A percentile compares a stretch with the other conserved stretches of the same genome.
Evolutionary conservation across 495 filamentous ascomycete genomes (phyloP).

Genomic region (Aspergillus funiculosus): DNA sequence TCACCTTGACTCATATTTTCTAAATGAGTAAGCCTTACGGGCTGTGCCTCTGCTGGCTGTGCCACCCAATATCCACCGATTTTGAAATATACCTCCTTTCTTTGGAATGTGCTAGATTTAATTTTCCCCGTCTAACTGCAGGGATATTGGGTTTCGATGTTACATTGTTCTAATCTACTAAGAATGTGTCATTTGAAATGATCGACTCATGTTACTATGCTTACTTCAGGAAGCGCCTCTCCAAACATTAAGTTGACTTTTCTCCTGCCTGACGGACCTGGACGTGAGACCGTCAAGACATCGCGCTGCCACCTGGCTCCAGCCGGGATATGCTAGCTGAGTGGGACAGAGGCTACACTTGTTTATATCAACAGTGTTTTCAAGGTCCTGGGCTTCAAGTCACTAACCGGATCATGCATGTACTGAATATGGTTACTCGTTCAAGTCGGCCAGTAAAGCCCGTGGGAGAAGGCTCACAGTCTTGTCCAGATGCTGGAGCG

Average conservation of each 20-base stretch:
- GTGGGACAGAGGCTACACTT: neutral
- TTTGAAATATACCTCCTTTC: too few relatives aligned
- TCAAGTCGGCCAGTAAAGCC: slow-evolving; percentile 1
- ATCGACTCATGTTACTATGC: too few relatives aligned
- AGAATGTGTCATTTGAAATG: too few relatives aligned
- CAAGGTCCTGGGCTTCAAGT: neutral
- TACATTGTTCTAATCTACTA: too few relatives aligned
- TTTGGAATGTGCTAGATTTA: too few relatives aligned
- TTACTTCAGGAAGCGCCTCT: too few relatives aligned
- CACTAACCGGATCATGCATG: neutral
- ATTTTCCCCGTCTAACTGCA: too few relatives aligned
- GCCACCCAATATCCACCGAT: too few relatives aligned
- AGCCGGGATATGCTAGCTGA: neutral
- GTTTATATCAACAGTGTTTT: neutral
- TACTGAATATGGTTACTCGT: neutral
- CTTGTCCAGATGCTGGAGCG: neutral
- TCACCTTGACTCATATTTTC: slow-evolving; percentile 6
- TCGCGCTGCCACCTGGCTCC: neutral
- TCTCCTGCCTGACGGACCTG: too few relatives aligned
- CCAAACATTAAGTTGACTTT: too few relatives aligned
- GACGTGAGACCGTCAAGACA: too few relatives aligned
- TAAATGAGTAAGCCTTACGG: neutral
- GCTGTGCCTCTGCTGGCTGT: neutral
- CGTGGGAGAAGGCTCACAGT: neutral
- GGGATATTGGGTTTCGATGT: too few relatives aligned